Conservation (phyloP, 108 stramenopile genomes). For the Skeletonema grethae region DNA sequence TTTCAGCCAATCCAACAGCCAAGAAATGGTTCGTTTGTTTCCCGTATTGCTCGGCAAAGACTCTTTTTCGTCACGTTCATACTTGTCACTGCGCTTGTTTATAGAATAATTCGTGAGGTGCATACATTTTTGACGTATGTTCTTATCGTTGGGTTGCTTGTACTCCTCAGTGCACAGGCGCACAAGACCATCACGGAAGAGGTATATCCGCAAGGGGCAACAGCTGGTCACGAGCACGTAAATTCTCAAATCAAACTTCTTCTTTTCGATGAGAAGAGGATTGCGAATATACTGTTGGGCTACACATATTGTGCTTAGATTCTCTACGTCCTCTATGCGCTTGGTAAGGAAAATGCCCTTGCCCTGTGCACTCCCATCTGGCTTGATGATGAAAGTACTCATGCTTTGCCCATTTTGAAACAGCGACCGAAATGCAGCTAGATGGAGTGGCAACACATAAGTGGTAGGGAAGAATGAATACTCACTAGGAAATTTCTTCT, state of each 20-base stretch:
- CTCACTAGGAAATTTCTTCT: constrained; percentile 67
- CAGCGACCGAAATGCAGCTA: constrained; percentile 57
- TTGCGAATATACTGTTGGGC: constrained; percentile 79
- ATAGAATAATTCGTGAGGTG: constrained; percentile 91
- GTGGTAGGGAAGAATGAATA: constrained; percentile 80
- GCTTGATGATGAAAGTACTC: constrained; percentile 79
- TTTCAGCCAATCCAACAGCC: constrained; percentile 70
- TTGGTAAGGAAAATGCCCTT: constrained; percentile 77
- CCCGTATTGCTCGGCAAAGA: constrained; percentile 37
- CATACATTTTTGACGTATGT: constrained; percentile 76
- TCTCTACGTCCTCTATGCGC: constrained; percentile 53
- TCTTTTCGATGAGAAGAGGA: constrained; percentile 80
- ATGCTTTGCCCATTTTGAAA: constrained; percentile 63
- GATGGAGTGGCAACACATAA: constrained; percentile 67
- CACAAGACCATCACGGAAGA: constrained; percentile 72
- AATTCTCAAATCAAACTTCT: constrained; percentile 88
- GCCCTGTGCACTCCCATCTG: constrained; percentile 78
- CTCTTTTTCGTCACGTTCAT: constrained; percentile 32
- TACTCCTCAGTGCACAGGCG: constrained; percentile 81
- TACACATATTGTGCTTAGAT: constrained; percentile 56
- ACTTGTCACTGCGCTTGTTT: constrained; percentile 58
- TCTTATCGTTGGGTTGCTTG: constrained; percentile 51
- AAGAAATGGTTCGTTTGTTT: constrained; percentile 69
- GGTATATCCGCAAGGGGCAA: constrained; percentile 71
- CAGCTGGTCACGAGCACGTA: constrained; percentile 82